phyloP scores from a whole-genome alignment of 1,284 basidiomycete species.

The Ceratorhiza oryzae-sativae region DNA sequence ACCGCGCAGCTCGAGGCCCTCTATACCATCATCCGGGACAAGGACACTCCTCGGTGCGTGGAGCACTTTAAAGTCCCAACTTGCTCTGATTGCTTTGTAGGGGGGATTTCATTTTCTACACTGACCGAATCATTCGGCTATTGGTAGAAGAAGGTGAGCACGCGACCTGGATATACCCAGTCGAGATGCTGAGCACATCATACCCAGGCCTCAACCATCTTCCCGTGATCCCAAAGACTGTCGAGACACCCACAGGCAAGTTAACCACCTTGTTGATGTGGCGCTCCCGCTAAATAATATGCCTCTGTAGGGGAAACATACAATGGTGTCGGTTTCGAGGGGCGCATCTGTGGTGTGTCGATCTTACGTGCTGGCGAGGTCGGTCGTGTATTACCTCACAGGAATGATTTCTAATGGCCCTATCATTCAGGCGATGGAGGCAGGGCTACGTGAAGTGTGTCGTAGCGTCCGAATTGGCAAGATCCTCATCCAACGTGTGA shows the following conservation, averaged over 20 bases:
- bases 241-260: constrained; percentile 74
- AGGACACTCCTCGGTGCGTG: constrained; percentile 65
- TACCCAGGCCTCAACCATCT: constrained; percentile 93
- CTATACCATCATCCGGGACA: constrained; percentile 93
- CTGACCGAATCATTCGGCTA: constrained; percentile 67
- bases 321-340: constrained; percentile 89
- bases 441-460: constrained; percentile 92
- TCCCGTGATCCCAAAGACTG: constrained; percentile 84
- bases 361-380: constrained; percentile 90
- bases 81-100: constrained; percentile 52
- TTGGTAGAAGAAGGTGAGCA: constrained; percentile 63
- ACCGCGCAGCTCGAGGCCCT: constrained; percentile 94
- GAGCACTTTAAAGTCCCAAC: not conserved
- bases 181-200: constrained; percentile 46
- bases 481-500: constrained; percentile 91
- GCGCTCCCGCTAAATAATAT: not conserved
- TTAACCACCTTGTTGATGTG: not conserved
- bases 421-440: constrained; percentile 81
- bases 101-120: constrained; percentile 98
- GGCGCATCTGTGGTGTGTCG: constrained; percentile 93
- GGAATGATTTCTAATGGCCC: not conserved
- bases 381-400: constrained; percentile 43
- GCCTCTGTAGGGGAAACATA: constrained; percentile 75
- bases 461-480: constrained; percentile 91
- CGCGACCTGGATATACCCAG: not conserved